Evolutionary conservation across 2,329 filamentous ascomycete genomes (phyloP), one percentile per base, ranked within the genome.

Genomic region (Monosporascus cannonballus): DNA sequence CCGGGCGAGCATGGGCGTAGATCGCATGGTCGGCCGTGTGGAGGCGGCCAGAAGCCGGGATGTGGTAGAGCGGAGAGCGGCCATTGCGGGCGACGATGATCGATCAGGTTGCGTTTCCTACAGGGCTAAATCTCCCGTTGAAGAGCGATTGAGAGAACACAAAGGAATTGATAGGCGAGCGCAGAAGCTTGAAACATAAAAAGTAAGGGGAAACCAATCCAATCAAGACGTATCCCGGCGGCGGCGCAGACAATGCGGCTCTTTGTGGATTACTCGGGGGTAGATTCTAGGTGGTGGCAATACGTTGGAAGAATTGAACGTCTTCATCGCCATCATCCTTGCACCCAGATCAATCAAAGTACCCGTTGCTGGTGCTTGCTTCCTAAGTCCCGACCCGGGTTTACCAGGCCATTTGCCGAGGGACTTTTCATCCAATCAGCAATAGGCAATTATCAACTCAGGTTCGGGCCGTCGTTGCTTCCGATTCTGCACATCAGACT

Each of bases 11-110:
- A 73, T 68, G 56, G 71, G 71, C 58, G 71, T 72, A 50, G 67
- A 67, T 57, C 69, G 63, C 30, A 58, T 55, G 22, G 56, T 45
- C 48, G 69, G 74, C 66, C 69, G 70, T 59, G 63, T 67, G 61
- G 73, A 64, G 61, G 75, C 70, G 69, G 74, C 76, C 61, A 84
- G 63, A 54, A 82, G 67, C 66, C 79, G 76, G 58, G 74, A 67
- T 54, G 79, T 73, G 63, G 77, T 73, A 63, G 78, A 80, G 76
- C 81, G 81, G 71, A 84, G 80, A 76, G 80, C 74, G 66, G 81
- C 78, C 81, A 84, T 84, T 68, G 65, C 73, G 61, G 62, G 64
- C 59, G 51, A 34, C 4, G 30, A 34, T 4, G 30, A 34, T 34
- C 30, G 30, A 14, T 34, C 11, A 14, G 11, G 30, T 14, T 11